phyloP scores from a whole-genome alignment of 2,329 filamentous ascomycete genomes.

The Arthrobotrys megalospora region DNA sequence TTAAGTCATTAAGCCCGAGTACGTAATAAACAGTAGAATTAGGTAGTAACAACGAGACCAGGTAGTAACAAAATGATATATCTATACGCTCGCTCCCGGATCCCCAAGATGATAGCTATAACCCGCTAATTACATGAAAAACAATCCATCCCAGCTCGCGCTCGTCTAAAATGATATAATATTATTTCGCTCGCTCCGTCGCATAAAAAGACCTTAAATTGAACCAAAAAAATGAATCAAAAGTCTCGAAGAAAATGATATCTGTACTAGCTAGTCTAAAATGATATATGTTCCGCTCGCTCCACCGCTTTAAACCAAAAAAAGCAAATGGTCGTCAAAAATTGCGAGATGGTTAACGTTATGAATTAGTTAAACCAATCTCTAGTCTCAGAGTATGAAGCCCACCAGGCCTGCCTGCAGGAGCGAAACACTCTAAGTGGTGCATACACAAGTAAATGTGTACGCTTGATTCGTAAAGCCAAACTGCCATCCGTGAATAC shows the following conservation, averaged over 20 bases:
- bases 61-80: too few relatives aligned
- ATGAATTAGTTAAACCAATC: not conserved
- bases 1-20: too few relatives aligned
- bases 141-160: not conserved
- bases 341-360: not conserved
- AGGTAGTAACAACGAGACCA: too few relatives aligned
- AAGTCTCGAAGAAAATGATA: not conserved
- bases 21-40: too few relatives aligned
- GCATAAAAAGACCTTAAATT: too few relatives aligned
- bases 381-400: too few relatives aligned
- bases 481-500: too few relatives aligned
- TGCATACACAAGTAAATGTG: too few relatives aligned
- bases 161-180: not conserved
- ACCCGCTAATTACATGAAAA: conserved; percentile 2
- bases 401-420: too few relatives aligned
- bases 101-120: not conserved
- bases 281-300: conserved; percentile 30
- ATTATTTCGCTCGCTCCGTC: conserved; percentile 37
- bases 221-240: conserved; percentile 9
- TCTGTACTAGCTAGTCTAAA: not conserved
- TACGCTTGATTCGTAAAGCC: too few relatives aligned
- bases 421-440: too few relatives aligned
- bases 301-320: conserved; percentile 36
- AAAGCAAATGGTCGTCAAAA: not conserved
- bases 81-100: not conserved